Evolutionary conservation across 164 flowering plant genomes (phyloP), one percentile per base, ranked within the genome.

Genomic region (Macadamia integrifolia): DNA sequence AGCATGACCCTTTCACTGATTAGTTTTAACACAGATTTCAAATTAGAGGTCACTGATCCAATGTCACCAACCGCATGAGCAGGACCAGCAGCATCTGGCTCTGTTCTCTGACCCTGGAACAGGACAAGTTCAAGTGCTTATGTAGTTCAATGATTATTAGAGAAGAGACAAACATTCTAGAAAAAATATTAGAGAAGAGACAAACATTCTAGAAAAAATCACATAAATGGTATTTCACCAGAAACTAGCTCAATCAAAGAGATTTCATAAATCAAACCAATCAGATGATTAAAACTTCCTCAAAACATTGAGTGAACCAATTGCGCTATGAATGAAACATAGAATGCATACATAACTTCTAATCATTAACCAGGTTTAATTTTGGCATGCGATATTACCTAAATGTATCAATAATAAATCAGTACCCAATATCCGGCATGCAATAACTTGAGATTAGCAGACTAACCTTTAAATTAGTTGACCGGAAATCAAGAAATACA

Each of bases 1-100:
- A 82, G 74, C 96, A 95, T 91, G 68, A 92, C 97, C 77, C 87
- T 87, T 76, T 85, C 97, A 76, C 82, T 81, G 49, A 92, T 89
- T 74, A 92, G 94, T 73, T 84, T 88, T 81, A 95, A 71, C 13
- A 86, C 87, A 58, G 93, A 86, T 74, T 85, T 91, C 43, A 95
- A 72, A 72, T 95, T 95, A 43, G 89, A 77, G 44, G 91, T 82
- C 59, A 89, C 86, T 17, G 84, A 84, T 68, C 88, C 88, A 68
- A 77, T 74, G 78, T 95, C 99, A 74, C 88, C 80, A 76, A 79
- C 89, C 69, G 87, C 88, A 77, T 91, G 97, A 62, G 98, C 85
- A 71, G 95, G 88, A 76, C 88, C 85, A 53, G 97, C 83, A 73
- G 97, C 85, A 80, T 95, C 98, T 61, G 87, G 79, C 82, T 95